Evolutionary conservation across 805 yeast species (phyloP).

Genomic region (Starmerella bombi): DNA sequence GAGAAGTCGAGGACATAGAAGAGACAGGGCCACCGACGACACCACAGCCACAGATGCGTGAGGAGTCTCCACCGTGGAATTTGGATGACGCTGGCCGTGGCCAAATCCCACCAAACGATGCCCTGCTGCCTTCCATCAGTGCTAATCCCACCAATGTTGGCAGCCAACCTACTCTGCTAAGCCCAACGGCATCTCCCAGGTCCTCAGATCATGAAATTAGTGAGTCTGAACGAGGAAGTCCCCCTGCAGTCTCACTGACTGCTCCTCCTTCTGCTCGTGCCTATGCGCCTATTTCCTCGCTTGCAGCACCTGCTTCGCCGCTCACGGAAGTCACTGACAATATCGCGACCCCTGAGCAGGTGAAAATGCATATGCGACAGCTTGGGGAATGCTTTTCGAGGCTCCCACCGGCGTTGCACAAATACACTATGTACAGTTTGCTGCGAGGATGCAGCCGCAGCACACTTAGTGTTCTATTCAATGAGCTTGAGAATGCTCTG

Average conservation of each 20-base stretch:
- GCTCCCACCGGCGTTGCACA: conserved; percentile 36
- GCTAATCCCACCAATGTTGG: background rate
- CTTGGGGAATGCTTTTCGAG: conserved; percentile 24
- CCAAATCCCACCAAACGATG: background rate
- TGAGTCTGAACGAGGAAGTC: background rate
- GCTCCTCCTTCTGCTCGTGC: conserved; percentile 8
- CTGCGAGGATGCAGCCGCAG: conserved; percentile 46
- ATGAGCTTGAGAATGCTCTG: conserved; percentile 40
- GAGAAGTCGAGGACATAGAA: conserved; percentile 11
- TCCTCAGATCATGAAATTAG: conserved; percentile 7
- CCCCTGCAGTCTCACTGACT: background rate
- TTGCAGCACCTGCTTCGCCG: background rate
- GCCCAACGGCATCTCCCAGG: conserved; percentile 21
- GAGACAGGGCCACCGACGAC: background rate
- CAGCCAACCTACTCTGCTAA: conserved; percentile 14
- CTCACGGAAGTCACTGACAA: background rate
- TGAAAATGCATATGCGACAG: background rate
- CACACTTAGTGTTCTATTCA: conserved; percentile 47
- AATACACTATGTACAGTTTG: conserved; percentile 40
- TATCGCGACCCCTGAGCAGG: background rate
- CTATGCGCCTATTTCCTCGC: conserved; percentile 6
- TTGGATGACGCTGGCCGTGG: background rate
- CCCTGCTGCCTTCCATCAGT: background rate
- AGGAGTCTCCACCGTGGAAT: background rate
- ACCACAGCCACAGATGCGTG: background rate